Conservation (phyloP, 2,329 filamentous ascomycete species). For the Parastagonospora avenae region DNA sequence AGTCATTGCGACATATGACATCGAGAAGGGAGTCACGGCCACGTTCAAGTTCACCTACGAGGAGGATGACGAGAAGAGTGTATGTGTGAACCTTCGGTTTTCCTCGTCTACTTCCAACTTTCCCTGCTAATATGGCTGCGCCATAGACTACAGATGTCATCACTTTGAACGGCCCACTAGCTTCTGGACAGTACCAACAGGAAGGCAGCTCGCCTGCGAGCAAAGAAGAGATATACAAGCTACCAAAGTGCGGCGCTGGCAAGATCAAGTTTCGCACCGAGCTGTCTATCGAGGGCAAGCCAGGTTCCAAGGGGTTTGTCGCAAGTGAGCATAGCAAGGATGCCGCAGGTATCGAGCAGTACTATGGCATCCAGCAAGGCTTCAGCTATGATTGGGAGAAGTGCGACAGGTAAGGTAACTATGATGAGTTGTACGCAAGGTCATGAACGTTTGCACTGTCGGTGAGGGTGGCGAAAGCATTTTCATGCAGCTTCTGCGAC, state of each 20-base stretch:
- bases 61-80: slow-evolving; percentile 12
- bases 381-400: slow-evolving; percentile 26
- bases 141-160: slow-evolving; percentile 13
- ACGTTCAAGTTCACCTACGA: slow-evolving; percentile 21
- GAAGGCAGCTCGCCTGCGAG: slow-evolving; percentile 6
- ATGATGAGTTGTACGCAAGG: too few species aligned
- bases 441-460: too few species aligned
- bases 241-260: slow-evolving; percentile 13
- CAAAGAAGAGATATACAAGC: slow-evolving; percentile 8
- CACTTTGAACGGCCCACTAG: slow-evolving; percentile 8
- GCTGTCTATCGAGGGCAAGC: slow-evolving; percentile 11
- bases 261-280: slow-evolving; percentile 20
- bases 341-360: slow-evolving; percentile 6
- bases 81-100: background rate
- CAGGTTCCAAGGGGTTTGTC: slow-evolving; percentile 12
- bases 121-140: background rate
- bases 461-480: too few species aligned
- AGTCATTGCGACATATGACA: slow-evolving; percentile 14
- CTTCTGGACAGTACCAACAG: slow-evolving; percentile 7
- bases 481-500: too few species aligned
- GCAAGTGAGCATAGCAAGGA: slow-evolving; percentile 7
- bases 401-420: slow-evolving; percentile 6
- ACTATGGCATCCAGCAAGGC: slow-evolving; percentile 21
- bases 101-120: background rate
- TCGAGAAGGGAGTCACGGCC: slow-evolving; percentile 17